Evolutionary conservation across 1,284 basidiomycete genomes (phyloP).

Genomic region (Ganoderma leucocontextum): DNA sequence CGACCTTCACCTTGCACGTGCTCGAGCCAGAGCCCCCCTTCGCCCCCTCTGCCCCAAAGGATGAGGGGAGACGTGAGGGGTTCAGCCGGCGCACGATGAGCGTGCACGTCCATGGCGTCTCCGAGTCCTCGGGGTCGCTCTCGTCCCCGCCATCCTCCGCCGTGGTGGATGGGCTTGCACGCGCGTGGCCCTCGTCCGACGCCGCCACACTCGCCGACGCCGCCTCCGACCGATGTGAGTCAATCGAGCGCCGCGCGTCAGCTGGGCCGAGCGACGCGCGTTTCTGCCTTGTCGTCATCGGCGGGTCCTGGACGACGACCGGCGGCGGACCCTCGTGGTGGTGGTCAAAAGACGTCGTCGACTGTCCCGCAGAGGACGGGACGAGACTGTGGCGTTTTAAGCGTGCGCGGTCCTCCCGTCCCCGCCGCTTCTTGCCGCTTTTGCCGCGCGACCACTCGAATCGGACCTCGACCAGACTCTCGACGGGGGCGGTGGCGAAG

Average conservation of each 20-base stretch:
- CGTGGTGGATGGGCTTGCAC: constrained; percentile 26
- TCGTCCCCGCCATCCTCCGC: constrained; percentile 61
- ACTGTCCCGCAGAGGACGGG: constrained; percentile 38
- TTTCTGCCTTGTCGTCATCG: constrained; percentile 27
- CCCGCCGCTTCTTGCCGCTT: constrained; percentile 43
- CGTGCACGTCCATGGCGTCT: constrained; percentile 93
- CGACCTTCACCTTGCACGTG: constrained; percentile 62
- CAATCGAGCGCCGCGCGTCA: constrained; percentile 31
- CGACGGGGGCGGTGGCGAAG: constrained; percentile 25
- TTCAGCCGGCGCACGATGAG: constrained; percentile 57
- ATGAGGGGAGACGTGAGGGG: constrained; percentile 21
- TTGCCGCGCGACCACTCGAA: constrained; percentile 78
- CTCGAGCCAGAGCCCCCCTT: constrained; percentile 18
- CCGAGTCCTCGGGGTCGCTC: constrained; percentile 94
- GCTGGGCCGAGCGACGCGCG: constrained; percentile 18
- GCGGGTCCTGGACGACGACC: constrained; percentile 20
- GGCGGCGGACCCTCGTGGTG: constrained; percentile 15
- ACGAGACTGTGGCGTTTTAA: constrained; percentile 32
- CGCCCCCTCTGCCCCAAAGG: constrained; percentile 3
- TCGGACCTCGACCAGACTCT: constrained; percentile 63
- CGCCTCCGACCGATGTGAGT: constrained; percentile 36
- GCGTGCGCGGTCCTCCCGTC: constrained; percentile 31
- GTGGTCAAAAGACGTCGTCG: constrained; percentile 37
- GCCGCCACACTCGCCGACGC: constrained; percentile 29
- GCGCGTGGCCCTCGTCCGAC: constrained; percentile 33